Evolutionary conservation across 805 yeast species (phyloP), one percentile per base, ranked within the genome.

Genomic region (Tanozyma kutaoensis): DNA sequence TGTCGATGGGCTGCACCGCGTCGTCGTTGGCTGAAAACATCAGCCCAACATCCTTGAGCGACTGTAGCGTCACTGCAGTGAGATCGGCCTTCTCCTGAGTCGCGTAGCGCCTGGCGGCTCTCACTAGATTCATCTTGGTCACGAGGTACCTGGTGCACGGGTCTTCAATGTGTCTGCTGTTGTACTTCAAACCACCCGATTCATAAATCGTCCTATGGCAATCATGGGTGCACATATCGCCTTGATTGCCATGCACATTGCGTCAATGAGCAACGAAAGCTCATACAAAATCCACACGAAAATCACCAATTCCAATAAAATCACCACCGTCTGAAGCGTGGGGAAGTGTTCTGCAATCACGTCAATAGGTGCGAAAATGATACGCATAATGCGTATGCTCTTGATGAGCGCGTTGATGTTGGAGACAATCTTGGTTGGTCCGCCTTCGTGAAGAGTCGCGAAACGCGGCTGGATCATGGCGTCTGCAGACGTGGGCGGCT

Each of bases 191-290:
- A 57, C 50, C 14, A 59, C 50, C 28, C 59, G 43, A 38, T 58
- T 59, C 63, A 59, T 53, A 31, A 59, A 48, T 29, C 52, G 34
- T 4, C 66, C 66, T 37, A 59, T 40, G 9, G 66, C 66, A 13
- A 59, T 58, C 58, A 59, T 56, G 7, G 65, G 66, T 8, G 63
- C 62, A 46, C 65, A 59, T 7, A 59, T 42, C 2, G 66, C 64
- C 33, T 54, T 54, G 14, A 59, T 53, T 46, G 56, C 57, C 60
- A 55, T 55, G 36, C 65, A 58, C 15, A 59, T 33, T 1, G 66
- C 65, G 37, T 58, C 63, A 10, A 59, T 45, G 27, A 59, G 43
- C 17, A 55, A 42, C 30, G 62, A 55, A 30, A 57, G 44, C 41
- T 57, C 63, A 33, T 57, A 59, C 15, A 59, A 37, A 3, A 58